Evolutionary conservation across 2,329 filamentous ascomycete species (phyloP), one percentile per base, ranked within the genome.

Genomic region (Fusarium sp.): DNA sequence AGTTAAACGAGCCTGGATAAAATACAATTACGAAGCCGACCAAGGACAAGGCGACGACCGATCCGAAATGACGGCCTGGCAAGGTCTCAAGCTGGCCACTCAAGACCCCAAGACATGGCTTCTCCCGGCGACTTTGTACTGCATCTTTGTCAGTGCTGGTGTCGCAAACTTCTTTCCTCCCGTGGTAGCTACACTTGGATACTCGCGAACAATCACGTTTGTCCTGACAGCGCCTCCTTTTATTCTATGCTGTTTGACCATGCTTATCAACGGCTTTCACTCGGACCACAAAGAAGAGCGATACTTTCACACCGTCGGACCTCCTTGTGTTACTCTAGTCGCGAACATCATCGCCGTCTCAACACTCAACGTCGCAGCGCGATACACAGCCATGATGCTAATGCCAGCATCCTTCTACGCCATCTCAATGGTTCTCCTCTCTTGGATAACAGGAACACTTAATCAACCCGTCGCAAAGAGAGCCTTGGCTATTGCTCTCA

Each of bases 81-180:
- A 50, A 27, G 45, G 45, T 3, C 45, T 50, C 24, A 50, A 50
- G 16, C 45, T 50, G 2, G 45, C 45, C 13, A 27, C 31, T 9
- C 64, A n/a, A 27, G 57, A 66, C 16, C 64, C 64, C 6, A 66
- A 66, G 57, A 66, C 57, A 13, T 66, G 47, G 24, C n/a, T 66
- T 7, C 34, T 61, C 18, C 64, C 62, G 3, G 64, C 64, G 24
- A 66, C 64, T 14, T 20, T 66, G 6, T 66, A 62, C 31, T 66
- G 57, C 34, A 66, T 66, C 42, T 66, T 66, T 42, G 59, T 58
- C 10, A 61, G 56, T 8, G 64, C 64, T 6, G 57, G 64, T 20
- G 64, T 61, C 35, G 62, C 64, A 31, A 66, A 61, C 63, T 66
- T 66, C 50, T 56, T 65, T 27, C 54, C 64, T 3, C 57, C 64